A percentile compares a stretch with the other conserved stretches of the same genome.
These are phyloP conservation scores for Nectriaceae sp. DNA, from an alignment of 2,329 filamentous ascomycete genomes.

Conservation along the genomic window DNA sequence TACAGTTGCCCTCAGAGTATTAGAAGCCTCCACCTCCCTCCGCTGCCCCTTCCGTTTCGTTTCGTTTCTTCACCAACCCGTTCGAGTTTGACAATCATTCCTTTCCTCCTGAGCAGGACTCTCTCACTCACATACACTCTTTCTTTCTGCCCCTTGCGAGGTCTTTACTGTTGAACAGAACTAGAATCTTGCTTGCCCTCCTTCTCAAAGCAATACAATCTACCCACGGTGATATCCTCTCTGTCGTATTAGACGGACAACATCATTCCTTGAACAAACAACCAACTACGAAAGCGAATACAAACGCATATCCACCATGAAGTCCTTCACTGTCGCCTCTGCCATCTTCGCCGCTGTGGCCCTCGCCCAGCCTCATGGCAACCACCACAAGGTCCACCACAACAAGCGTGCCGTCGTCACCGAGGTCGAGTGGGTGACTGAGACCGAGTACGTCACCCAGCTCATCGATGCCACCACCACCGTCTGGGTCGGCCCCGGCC, in stretches of 20 bases:
- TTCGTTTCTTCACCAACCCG: conserved; percentile 24
- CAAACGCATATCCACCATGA: conserved; percentile 40
- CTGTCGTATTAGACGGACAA: conserved; percentile 23
- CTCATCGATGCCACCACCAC: conserved; percentile 52
- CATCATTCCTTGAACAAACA: conserved; percentile 22
- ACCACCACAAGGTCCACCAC: conserved; percentile 38
- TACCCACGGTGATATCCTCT: background rate
- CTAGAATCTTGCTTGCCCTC: conserved; percentile 24
- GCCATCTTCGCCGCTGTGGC: conserved; percentile 42
- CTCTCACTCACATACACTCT: conserved; percentile 27
- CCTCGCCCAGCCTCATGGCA: conserved; percentile 52
- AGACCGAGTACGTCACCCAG: conserved; percentile 49
- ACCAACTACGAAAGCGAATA: conserved; percentile 13
- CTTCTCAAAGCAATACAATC: conserved; percentile 13
- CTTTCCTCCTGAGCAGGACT: conserved; percentile 32
- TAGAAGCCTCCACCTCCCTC: conserved; percentile 24
- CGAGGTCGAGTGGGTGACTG: conserved; percentile 53
- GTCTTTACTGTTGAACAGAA: conserved; percentile 33
- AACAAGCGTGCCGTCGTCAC: conserved; percentile 45
- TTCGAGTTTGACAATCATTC: conserved; percentile 30
- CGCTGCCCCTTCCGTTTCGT: conserved; percentile 8
- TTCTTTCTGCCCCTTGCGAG: conserved; percentile 24
- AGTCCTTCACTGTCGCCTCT: conserved; percentile 36
- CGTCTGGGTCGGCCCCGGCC: conserved; percentile 41
- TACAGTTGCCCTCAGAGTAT: conserved; percentile 2